A percentile compares a stretch with the other conserved stretches of the same genome.
Conservation (phyloP, 164 flowering plant species). For the Vitis labrusca region DNA sequence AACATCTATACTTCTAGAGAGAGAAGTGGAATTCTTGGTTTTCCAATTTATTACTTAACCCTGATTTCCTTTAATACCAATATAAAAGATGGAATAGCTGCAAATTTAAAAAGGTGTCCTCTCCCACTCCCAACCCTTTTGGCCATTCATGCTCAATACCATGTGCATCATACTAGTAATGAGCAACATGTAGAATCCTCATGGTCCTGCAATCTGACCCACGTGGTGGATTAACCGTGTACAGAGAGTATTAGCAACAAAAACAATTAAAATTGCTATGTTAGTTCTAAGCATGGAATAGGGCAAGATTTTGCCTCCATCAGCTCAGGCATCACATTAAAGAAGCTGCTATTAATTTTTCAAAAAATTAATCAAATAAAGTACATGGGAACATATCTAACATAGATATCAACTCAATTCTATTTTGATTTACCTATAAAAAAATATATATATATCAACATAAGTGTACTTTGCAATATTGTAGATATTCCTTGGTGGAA, state of each 20-base stretch:
- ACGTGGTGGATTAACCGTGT: background rate
- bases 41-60: background rate
- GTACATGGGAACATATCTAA: background rate
- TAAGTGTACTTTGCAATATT: too few relatives aligned
- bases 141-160: background rate
- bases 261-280: background rate
- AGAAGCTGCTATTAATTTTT: too few relatives aligned
- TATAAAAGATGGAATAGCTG: background rate
- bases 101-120: background rate
- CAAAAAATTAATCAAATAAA: too few relatives aligned
- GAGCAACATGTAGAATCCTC: background rate
- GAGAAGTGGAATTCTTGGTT: background rate
- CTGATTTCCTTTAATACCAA: background rate
- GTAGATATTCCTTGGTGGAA: too few relatives aligned
- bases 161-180: background rate
- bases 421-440: too few relatives aligned
- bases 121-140: background rate
- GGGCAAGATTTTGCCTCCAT: too few relatives aligned
- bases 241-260: background rate
- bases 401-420: too few relatives aligned
- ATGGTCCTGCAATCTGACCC: background rate
- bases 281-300: background rate
- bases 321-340: too few relatives aligned
- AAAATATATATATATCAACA: too few relatives aligned
- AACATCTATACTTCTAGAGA: background rate